A percentile compares a stretch with the other conserved stretches of the same genome.
phyloP scores from a whole-genome alignment of 768 basidiomycete genomes.

The Termitomyces sp. region DNA sequence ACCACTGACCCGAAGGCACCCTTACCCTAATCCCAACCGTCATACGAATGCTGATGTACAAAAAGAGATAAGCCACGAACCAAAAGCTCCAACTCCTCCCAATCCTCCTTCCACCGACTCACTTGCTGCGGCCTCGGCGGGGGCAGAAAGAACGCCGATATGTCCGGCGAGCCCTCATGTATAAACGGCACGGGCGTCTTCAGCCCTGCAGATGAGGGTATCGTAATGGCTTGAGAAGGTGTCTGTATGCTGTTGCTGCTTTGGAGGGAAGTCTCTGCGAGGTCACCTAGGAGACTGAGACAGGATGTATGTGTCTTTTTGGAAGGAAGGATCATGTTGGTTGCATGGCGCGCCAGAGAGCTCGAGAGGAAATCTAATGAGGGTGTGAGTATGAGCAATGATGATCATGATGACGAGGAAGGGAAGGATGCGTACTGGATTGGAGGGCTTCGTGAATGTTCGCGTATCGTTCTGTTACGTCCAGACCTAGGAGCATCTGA shows the following conservation, averaged over 20 bases:
- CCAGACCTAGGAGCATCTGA: slow-evolving; percentile 82
- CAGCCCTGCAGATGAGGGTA: slow-evolving; percentile 32
- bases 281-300: slow-evolving; percentile 51
- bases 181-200: slow-evolving; percentile 46
- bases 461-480: slow-evolving; percentile 53
- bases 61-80: slow-evolving; percentile 30
- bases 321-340: slow-evolving; percentile 56
- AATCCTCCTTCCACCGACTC: slow-evolving; percentile 91
- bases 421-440: slow-evolving; percentile 37
- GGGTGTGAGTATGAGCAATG: background rate
- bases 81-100: slow-evolving; percentile 87
- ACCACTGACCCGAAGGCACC: slow-evolving; percentile 95
- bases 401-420: background rate
- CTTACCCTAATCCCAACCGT: slow-evolving; percentile 53
- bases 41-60: background rate
- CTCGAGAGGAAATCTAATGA: slow-evolving; percentile 50
- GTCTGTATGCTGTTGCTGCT: slow-evolving; percentile 17
- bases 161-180: slow-evolving; percentile 56
- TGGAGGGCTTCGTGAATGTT: slow-evolving; percentile 57
- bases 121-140: slow-evolving; percentile 43
- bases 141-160: slow-evolving; percentile 58
- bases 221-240: slow-evolving; percentile 22
- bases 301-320: slow-evolving; percentile 60
- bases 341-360: slow-evolving; percentile 44
- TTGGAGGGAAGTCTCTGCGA: slow-evolving; percentile 40